Evolutionary conservation across 768 basidiomycete genomes (phyloP).

Genomic region (Vararia minispora): DNA sequence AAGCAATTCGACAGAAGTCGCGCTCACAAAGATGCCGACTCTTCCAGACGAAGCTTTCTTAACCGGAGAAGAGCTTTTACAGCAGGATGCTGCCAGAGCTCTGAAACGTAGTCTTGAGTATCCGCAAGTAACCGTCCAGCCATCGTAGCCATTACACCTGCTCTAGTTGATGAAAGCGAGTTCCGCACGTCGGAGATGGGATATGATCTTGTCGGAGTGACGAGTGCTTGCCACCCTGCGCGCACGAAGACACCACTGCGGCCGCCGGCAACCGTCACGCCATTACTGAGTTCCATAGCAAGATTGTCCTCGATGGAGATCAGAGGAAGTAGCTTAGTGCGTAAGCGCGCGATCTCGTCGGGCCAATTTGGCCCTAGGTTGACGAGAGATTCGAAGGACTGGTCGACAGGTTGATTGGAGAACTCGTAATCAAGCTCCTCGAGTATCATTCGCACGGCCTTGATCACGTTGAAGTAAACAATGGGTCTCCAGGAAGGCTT

Average conservation of each 20-base stretch:
- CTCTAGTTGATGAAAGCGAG: conserved; percentile 17
- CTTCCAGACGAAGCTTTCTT: conserved; percentile 57
- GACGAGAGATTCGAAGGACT: conserved; percentile 24
- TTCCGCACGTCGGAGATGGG: conserved; percentile 25
- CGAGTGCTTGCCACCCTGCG: conserved; percentile 59
- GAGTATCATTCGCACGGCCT: conserved; percentile 15
- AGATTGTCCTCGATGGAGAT: conserved; percentile 57
- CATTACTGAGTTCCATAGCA: conserved; percentile 56
- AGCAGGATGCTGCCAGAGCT: conserved; percentile 61
- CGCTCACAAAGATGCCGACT: conserved; percentile 65
- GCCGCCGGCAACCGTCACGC: conserved; percentile 49
- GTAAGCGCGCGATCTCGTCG: conserved; percentile 39
- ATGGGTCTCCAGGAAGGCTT: conserved; percentile 32
- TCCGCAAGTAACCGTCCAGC: conserved; percentile 45
- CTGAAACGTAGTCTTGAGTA: conserved; percentile 39
- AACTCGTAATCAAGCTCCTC: conserved; percentile 18
- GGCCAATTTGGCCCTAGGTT: conserved; percentile 19
- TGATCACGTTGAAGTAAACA: conserved; percentile 39
- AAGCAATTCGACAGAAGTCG: neutral
- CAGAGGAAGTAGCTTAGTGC: conserved; percentile 48
- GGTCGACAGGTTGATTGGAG: conserved; percentile 7
- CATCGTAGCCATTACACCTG: conserved; percentile 35
- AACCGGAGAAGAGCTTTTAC: conserved; percentile 45
- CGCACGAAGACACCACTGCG: conserved; percentile 57
- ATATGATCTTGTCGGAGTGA: conserved; percentile 33